A percentile compares a stretch with the other conserved stretches of the same genome.
Conservation (phyloP, 83 land plant genomes). For the Diphasiastrum complanatum region DNA sequence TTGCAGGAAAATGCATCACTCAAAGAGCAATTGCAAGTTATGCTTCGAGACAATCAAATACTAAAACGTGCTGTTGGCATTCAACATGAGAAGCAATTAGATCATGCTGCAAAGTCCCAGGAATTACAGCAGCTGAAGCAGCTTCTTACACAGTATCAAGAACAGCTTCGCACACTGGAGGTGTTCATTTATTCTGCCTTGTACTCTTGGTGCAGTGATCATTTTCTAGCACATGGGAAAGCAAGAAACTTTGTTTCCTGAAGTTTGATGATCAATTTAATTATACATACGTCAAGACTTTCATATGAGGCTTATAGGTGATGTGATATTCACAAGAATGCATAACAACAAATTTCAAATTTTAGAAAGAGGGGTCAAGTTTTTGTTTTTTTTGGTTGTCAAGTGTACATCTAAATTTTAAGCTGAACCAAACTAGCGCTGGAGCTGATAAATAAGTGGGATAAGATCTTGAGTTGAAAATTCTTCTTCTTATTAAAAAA, state of each 20-base stretch:
- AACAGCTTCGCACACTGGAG: conserved; percentile 67
- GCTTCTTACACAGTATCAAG: conserved; percentile 69
- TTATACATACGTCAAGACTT: not conserved
- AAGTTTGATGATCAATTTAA: too few species aligned
- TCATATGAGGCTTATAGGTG: not conserved
- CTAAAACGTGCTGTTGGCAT: conserved; percentile 88
- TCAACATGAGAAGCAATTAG: conserved; percentile 82
- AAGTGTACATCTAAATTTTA: too few species aligned
- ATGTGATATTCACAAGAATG: not conserved
- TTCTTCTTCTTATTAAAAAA: not conserved
- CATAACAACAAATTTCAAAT: not conserved
- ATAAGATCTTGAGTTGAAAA: not conserved
- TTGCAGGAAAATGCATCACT: conserved; percentile 61
- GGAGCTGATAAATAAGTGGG: not conserved
- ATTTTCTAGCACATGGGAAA: too few species aligned
- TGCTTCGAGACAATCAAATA: conserved; percentile 60
- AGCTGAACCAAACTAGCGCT: too few species aligned
- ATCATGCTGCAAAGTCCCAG: conserved; percentile 48
- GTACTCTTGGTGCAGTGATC: not conserved
- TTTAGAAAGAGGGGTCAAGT: too few species aligned
- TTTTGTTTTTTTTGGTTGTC: not conserved
- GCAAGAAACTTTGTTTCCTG: too few species aligned
- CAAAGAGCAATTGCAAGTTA: conserved; percentile 61
- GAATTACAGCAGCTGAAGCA: conserved; percentile 77
- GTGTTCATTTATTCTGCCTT: conserved; percentile 16